Conservation (phyloP, 306 rosid genomes). For the Fragaria vesca region DNA sequence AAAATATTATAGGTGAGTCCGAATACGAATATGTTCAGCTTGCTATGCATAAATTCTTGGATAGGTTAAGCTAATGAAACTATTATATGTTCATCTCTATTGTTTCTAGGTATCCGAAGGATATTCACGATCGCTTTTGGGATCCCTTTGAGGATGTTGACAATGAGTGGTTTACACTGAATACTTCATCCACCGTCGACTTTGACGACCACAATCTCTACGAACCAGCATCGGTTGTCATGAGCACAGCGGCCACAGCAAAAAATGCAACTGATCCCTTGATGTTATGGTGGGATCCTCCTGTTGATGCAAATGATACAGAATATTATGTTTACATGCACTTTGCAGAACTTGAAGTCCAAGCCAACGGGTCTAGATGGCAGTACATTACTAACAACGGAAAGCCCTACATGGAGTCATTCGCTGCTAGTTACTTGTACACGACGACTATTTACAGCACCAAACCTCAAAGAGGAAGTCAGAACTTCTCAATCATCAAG, state of each 20-base stretch:
- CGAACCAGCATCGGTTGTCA: constrained; percentile 26
- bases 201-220: background rate
- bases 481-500: background rate
- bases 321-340: constrained; percentile 26
- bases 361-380: constrained; percentile 9
- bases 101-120: constrained; percentile 32
- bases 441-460: background rate
- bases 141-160: background rate
- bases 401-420: background rate
- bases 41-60: background rate
- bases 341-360: constrained; percentile 31
- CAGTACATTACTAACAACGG: constrained; percentile 9
- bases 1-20: background rate
- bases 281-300: background rate
- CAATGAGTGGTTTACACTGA: background rate
- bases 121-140: constrained; percentile 50
- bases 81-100: background rate
- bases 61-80: background rate
- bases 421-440: background rate
- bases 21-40: background rate
- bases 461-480: background rate
- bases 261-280: constrained; percentile 10
- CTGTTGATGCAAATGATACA: background rate
- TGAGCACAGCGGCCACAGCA: constrained; percentile 36
- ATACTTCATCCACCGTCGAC: background rate